phyloP scores from a whole-genome alignment of 2,329 filamentous ascomycete genomes.

The Hypoxylon sp. region DNA sequence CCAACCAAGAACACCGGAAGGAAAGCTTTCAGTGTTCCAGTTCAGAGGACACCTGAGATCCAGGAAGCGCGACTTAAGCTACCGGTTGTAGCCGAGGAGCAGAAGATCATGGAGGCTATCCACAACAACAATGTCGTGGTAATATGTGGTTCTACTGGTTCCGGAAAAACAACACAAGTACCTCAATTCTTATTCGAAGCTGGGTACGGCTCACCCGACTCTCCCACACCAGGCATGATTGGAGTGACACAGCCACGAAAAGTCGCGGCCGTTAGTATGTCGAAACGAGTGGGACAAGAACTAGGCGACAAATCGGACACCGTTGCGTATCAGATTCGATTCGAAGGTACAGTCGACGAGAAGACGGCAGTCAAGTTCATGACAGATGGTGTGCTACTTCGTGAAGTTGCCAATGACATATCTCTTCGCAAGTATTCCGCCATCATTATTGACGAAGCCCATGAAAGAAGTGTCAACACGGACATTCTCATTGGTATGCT shows the following conservation, averaged over 20 bases:
- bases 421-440: conserved; percentile 90
- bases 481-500: conserved; percentile 99
- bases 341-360: conserved; percentile 84
- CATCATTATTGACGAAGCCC: conserved; percentile 95
- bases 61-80: conserved; percentile 84
- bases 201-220: conserved; percentile 84
- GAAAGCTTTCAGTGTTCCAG: conserved; percentile 82
- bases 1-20: conserved; percentile 72
- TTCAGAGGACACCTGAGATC: conserved; percentile 79
- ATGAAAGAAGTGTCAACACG: conserved; percentile 97
- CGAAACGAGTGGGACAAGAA: conserved; percentile 89
- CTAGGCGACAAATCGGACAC: conserved; percentile 81
- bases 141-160: conserved; percentile 94
- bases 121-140: conserved; percentile 92
- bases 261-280: conserved; percentile 97
- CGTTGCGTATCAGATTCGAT: conserved; percentile 95
- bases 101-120: conserved; percentile 97
- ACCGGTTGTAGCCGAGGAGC: conserved; percentile 94
- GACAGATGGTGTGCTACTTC: conserved; percentile 95
- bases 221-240: conserved; percentile 90
- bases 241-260: conserved; percentile 94
- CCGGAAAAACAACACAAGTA: conserved; percentile 97
- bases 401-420: conserved; percentile 92
- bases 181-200: conserved; percentile 97
- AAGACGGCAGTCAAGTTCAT: conserved; percentile 97